Percentiles rank a stretch among this genome's conserved stretches.
Evolutionary conservation across 805 yeast species (phyloP).

Genomic region (Tetrapisispora arboricola): DNA sequence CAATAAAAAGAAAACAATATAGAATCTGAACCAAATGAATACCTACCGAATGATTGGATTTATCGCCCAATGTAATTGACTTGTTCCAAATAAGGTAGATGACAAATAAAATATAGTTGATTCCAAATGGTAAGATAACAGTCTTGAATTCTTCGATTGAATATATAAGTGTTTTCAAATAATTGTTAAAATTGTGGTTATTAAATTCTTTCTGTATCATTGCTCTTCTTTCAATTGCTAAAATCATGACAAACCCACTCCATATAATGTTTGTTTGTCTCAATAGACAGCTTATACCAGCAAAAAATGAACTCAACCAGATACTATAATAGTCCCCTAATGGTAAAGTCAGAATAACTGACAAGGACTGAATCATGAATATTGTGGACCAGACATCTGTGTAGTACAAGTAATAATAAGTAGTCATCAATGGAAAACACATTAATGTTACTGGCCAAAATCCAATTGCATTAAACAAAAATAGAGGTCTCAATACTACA

Average conservation of each 20-base stretch:
- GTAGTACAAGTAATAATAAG: constrained; percentile 71
- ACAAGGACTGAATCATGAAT: constrained; percentile 46
- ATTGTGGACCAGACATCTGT: constrained; percentile 91
- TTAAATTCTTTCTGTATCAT: constrained; percentile 34
- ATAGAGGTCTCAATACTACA: constrained; percentile 33
- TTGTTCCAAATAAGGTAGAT: constrained; percentile 57
- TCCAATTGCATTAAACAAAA: constrained; percentile 33
- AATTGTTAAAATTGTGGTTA: constrained; percentile 30
- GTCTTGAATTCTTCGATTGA: constrained; percentile 28
- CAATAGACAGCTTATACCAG: constrained; percentile 56
- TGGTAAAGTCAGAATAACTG: constrained; percentile 35
- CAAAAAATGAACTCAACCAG: constrained; percentile 43
- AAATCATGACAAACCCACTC: constrained; percentile 52
- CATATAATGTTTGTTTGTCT: constrained; percentile 91
- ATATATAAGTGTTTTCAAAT: constrained; percentile 31
- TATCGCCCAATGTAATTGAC: constrained; percentile 87
- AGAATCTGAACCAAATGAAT: constrained; percentile 73
- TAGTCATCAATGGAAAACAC: constrained; percentile 59
- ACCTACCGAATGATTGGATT: constrained; percentile 65
- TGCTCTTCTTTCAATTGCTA: constrained; percentile 43
- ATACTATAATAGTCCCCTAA: constrained; percentile 29
- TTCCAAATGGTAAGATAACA: constrained; percentile 38
- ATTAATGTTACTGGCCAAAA: constrained; percentile 36
- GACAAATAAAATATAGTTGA: constrained; percentile 45
- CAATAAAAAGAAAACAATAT: constrained; percentile 59